These are phyloP conservation scores for Dianthus caryophyllus DNA, from an alignment of 148 eudicot species.

Conservation along the genomic window DNA sequence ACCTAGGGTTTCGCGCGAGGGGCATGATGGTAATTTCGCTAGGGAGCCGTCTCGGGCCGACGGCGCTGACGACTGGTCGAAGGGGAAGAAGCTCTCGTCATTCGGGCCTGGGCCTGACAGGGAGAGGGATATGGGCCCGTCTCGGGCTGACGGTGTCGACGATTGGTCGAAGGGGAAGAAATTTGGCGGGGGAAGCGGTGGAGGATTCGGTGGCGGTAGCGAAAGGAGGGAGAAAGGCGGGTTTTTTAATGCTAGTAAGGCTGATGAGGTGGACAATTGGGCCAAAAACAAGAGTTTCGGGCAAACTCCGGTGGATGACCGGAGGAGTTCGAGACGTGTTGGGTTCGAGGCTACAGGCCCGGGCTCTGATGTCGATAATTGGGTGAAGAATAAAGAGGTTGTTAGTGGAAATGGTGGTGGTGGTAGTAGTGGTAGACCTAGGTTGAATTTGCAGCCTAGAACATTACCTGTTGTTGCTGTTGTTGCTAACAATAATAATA, in stretches of 20 bases:
- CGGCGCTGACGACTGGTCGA: constrained; percentile 5
- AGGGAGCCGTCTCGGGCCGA: constrained; percentile 12
- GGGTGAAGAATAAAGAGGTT: constrained; percentile 28
- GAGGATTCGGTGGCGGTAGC: no score
- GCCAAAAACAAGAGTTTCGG: constrained; percentile 57
- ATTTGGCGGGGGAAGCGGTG: constrained; percentile 46
- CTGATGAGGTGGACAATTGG: constrained; percentile 89
- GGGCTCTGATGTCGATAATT: constrained; percentile 29
- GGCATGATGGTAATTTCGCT: neutral
- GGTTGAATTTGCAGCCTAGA: constrained; percentile 80
- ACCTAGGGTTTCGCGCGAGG: constrained; percentile 38
- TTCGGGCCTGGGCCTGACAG: constrained; percentile 26
- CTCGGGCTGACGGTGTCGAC: constrained; percentile 84
- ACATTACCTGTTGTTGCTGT: constrained; percentile 49
- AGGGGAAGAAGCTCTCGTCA: constrained; percentile 4
- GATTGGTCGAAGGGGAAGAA: constrained; percentile 83
- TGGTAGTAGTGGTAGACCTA: constrained; percentile 36
- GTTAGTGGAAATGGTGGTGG: neutral
- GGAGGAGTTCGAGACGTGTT: constrained; percentile 49
- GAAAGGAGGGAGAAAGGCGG: constrained; percentile 76
- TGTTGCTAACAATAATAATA: no score
- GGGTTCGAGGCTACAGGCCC: constrained; percentile 57
- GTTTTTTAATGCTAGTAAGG: constrained; percentile 58
- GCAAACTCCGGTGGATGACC: no score
- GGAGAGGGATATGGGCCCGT: constrained; percentile 34